Evolutionary conservation across 2,329 filamentous ascomycete genomes (phyloP).

Genomic region (Acrodontium crateriforme): DNA sequence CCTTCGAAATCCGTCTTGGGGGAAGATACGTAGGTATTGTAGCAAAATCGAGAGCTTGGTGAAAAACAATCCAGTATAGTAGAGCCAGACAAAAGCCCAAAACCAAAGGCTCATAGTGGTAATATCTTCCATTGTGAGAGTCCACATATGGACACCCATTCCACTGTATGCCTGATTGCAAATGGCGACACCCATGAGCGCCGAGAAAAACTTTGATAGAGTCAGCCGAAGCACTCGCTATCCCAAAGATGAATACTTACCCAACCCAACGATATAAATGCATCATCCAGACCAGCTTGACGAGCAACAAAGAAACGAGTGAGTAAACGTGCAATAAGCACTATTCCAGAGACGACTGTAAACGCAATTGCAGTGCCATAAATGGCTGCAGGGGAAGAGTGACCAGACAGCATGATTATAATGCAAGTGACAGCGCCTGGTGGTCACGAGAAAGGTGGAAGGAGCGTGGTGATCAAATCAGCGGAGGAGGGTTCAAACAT

Average conservation of each 20-base stretch:
- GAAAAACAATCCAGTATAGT: constrained; percentile 24
- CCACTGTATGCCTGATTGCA: constrained; percentile 11
- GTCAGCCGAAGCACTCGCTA: too few species aligned
- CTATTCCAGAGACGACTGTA: constrained; percentile 9
- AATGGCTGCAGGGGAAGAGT: constrained; percentile 10
- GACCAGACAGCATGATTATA: too few species aligned
- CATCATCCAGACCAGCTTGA: constrained; percentile 13
- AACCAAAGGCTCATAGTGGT: too few species aligned
- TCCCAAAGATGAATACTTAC: too few species aligned
- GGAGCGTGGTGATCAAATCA: too few species aligned
- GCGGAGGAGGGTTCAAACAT: too few species aligned
- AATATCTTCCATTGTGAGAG: too few species aligned
- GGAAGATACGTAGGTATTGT: constrained; percentile 36
- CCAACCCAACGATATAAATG: too few species aligned
- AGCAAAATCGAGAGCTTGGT: constrained; percentile 34
- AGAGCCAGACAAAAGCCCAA: constrained; percentile 24
- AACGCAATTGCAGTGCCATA: constrained; percentile 9
- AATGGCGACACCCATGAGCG: too few species aligned
- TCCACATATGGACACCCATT: constrained; percentile 1
- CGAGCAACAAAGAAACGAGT: constrained; percentile 9
- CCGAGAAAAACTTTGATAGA: too few species aligned
- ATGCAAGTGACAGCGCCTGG: too few species aligned
- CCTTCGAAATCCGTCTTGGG: constrained; percentile 24
- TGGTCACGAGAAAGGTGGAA: too few species aligned
- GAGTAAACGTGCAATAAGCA: constrained; percentile 10